Base-by-base conservation (phyloP, 2,329 filamentous ascomycete species). In the Botrytis pseudocinerea region DNA sequence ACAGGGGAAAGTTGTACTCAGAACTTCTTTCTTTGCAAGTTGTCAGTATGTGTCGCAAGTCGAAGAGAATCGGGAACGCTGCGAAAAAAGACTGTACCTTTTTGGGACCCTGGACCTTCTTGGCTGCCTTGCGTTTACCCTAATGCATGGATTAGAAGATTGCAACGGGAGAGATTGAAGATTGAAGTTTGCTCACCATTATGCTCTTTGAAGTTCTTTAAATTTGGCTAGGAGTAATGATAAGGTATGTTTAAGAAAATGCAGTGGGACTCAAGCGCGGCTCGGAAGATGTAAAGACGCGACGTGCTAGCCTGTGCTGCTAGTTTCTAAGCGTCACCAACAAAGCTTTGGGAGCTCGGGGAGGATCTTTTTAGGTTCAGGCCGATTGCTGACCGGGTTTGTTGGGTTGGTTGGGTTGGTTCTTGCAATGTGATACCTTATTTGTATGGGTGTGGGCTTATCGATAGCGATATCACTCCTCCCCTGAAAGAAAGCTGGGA, bases 91-190 rank as follows among this genome's bases (percentile, higher is more conserved):
- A 20, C 32, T 40, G 70, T 84, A 93, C 93, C 91, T 91, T 97
- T 84, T 93, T 96, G 40, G 93, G 91, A 76, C 91, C 93, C 82
- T 90, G 88, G 25, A 93, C 93, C 85, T 94, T 94, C 80, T 90
- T 88, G 71, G 94, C 92, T 40, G 92, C 92, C 88, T 97, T 98
- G 82, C 95, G 93, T 87, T 98, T 98, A 76, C 95, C 95, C 95
- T 94, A 64, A 48, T n/a, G 32, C 60, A 51, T 25, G 61, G 61
- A 64, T 46, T 57, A 68, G 66, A 22, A 57, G 12, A 54, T 7
- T 61, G 16, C 32, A 54, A 8, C 38, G 22, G 5, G 10, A 32
- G 12, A 22, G n/a, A 4, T 42, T 4, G n/a, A 42, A 40, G 22
- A 57, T 57, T n/a, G 12, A 57, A 32, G 8, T 42, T 12, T 28